Evolutionary conservation across 1,139 yeast genomes (phyloP).

Genomic region (Pichia norvegensis): DNA sequence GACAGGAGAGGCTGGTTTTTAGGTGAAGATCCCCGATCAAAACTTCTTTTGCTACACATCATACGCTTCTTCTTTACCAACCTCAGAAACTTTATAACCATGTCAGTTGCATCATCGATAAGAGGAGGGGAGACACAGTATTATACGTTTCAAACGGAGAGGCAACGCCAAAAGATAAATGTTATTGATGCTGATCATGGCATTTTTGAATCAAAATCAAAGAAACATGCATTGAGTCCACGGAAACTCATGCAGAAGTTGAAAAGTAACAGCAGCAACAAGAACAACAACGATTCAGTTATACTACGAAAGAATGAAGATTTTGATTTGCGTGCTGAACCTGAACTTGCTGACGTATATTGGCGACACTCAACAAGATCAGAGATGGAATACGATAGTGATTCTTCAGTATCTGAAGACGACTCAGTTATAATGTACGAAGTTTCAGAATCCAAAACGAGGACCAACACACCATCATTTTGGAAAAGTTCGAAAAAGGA

Average conservation of each 20-base stretch:
- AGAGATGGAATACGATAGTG: neutral
- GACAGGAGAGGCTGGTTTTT: too few relatives aligned
- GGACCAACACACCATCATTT: too few relatives aligned
- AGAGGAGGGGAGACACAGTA: neutral
- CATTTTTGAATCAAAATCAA: conserved; percentile 9
- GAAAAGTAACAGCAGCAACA: neutral
- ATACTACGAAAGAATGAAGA: neutral
- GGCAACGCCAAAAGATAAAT: conserved; percentile 1
- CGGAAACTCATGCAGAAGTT: conserved; percentile 1
- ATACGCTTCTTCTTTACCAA: too few relatives aligned
- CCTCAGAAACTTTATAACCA: too few relatives aligned
- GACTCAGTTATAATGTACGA: neutral
- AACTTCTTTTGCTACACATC: neutral
- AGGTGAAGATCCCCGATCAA: too few relatives aligned
- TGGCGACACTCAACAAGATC: neutral
- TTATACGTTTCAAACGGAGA: conserved; percentile 4
- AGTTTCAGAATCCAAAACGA: neutral
- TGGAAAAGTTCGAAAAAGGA: neutral
- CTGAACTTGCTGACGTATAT: conserved; percentile 5
- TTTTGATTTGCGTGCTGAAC: conserved; percentile 11
- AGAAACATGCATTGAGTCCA: conserved; percentile 1
- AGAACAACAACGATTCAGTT: neutral
- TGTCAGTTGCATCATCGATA: neutral
- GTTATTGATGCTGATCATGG: conserved; percentile 15
- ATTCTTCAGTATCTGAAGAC: neutral